phyloP scores from a whole-genome alignment of 228 moss, liverwort and hornwort species.

The Sphagnum fallax region DNA sequence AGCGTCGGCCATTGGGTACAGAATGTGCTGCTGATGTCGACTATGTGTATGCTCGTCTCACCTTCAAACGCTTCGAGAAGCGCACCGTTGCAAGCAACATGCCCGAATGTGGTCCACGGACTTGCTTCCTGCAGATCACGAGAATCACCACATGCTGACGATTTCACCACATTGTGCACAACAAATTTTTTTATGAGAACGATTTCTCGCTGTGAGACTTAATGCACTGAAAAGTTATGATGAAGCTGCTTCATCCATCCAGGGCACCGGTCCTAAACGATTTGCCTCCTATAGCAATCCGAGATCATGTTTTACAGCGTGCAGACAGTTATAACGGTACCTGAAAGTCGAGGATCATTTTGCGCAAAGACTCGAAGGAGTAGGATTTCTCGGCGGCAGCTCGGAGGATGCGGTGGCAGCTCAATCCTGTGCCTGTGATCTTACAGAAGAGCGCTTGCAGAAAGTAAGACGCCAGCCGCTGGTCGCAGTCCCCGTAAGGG shows the following conservation, averaged over 20 bases:
- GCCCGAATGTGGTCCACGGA: conserved; percentile 27
- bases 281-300: too few species aligned
- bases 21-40: conserved; percentile 26
- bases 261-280: too few species aligned
- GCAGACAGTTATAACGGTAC: neutral
- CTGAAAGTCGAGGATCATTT: conserved; percentile 29
- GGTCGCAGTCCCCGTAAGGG: conserved; percentile 22
- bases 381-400: conserved; percentile 22
- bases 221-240: too few species aligned
- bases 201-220: too few species aligned
- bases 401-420: conserved; percentile 14
- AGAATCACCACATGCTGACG: too few species aligned
- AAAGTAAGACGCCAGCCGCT: conserved; percentile 21
- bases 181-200: too few species aligned
- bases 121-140: conserved; percentile 12
- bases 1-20: conserved; percentile 41
- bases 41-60: conserved; percentile 27
- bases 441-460: conserved; percentile 31
- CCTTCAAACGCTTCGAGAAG: conserved; percentile 29
- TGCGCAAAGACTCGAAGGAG: conserved; percentile 27
- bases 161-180: too few species aligned
- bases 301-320: too few species aligned
- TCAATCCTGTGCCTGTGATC: conserved; percentile 17
- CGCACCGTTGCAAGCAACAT: conserved; percentile 31
- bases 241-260: too few species aligned